Evolutionary conservation across 345 rosid species (phyloP).

Genomic region (Camelina laxa): DNA sequence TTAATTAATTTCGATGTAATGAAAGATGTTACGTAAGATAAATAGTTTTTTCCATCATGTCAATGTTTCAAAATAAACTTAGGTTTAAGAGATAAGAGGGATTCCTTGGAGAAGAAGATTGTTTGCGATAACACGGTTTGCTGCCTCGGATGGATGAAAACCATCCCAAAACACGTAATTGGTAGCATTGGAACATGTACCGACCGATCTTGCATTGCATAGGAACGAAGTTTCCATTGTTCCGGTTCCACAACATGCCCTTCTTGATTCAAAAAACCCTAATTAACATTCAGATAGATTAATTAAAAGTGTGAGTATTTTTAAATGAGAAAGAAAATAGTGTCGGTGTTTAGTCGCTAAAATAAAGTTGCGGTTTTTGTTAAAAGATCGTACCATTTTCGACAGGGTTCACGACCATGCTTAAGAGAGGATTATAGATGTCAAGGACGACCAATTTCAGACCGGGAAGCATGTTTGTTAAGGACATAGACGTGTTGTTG

Average conservation of each 20-base stretch:
- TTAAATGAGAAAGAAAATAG: background rate
- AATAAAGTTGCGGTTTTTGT: background rate
- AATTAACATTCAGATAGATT: background rate
- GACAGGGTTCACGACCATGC: constrained; percentile 65
- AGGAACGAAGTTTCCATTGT: constrained; percentile 71
- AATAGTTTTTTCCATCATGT: background rate
- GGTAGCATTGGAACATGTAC: constrained; percentile 83
- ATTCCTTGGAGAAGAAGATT: constrained; percentile 60
- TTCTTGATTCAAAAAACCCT: constrained; percentile 86
- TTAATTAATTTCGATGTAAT: background rate
- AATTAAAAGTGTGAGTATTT: too few species aligned
- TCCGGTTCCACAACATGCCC: constrained; percentile 88
- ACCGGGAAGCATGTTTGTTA: constrained; percentile 58
- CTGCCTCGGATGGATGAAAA: constrained; percentile 88
- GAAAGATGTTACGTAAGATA: background rate
- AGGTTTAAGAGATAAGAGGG: constrained; percentile 57
- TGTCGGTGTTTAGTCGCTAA: background rate
- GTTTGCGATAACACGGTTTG: constrained; percentile 69
- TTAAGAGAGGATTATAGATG: constrained; percentile 73
- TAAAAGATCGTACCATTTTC: constrained; percentile 49
- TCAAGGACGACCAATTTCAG: constrained; percentile 73
- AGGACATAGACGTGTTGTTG: constrained; percentile 63
- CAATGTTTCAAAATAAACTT: background rate
- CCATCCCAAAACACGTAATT: constrained; percentile 92
- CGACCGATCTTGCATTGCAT: constrained; percentile 71